A percentile compares a stretch with the other conserved stretches of the same genome.
These are phyloP conservation scores for Lomentospora prolificans DNA, from an alignment of 2,329 filamentous ascomycete genomes.

Conservation along the genomic window DNA sequence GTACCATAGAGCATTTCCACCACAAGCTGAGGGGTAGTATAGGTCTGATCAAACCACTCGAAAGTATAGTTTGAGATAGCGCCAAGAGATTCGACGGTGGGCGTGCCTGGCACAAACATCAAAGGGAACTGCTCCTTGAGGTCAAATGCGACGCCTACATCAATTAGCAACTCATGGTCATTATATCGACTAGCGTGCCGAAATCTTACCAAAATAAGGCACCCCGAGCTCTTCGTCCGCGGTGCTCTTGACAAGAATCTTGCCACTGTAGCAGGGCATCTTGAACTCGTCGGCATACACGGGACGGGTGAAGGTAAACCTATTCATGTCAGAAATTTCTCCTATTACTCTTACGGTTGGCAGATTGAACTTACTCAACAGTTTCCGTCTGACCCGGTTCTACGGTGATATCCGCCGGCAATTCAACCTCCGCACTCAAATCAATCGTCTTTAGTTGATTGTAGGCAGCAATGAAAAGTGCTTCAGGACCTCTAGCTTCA, in stretches of 20 bases:
- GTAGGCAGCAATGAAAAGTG: constrained; percentile 5
- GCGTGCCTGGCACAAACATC: neutral
- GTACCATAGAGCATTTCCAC: constrained; percentile 10
- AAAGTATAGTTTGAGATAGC: constrained; percentile 3
- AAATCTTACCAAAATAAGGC: constrained; percentile 21
- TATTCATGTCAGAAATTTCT: neutral
- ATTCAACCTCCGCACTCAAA: constrained; percentile 2
- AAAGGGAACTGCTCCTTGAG: constrained; percentile 5
- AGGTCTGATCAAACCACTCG: constrained; percentile 6
- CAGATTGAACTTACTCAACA: constrained; percentile 4
- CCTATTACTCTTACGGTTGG: neutral
- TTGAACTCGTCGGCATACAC: constrained; percentile 16
- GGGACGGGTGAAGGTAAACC: constrained; percentile 19
- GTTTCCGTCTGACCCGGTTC: neutral
- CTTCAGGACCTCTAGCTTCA: constrained; percentile 18
- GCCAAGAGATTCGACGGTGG: neutral
- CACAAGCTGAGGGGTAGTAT: neutral
- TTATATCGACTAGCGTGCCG: neutral
- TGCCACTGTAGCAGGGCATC: constrained; percentile 34
- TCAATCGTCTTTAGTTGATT: constrained; percentile 3
- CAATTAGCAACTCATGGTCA: neutral
- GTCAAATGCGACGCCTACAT: constrained; percentile 1
- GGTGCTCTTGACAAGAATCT: constrained; percentile 28
- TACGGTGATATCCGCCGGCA: constrained; percentile 7
- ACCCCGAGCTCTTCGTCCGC: constrained; percentile 30